Percentiles rank a stretch among this genome's conserved stretches.
These are phyloP conservation scores for Kodamaea hsintzibuensis DNA, from an alignment of 805 yeast genomes.

Conservation along the genomic window DNA sequence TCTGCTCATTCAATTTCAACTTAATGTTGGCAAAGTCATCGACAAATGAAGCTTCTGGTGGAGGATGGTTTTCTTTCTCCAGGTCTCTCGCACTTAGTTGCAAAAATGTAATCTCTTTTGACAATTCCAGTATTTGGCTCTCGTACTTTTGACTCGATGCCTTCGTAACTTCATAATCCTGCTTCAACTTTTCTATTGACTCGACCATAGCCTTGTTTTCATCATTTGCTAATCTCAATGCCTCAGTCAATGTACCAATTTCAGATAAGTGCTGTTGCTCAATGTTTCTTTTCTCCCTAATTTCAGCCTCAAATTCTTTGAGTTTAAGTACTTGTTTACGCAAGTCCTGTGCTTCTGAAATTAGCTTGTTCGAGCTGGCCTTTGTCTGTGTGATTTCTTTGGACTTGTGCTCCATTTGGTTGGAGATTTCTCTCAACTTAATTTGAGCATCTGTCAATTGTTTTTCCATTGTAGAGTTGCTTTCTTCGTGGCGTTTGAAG, in stretches of 20 bases:
- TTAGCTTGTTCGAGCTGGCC: constrained; percentile 13
- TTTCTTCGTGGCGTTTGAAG: constrained; percentile 13
- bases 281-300: constrained; percentile 3
- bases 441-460: constrained; percentile 17
- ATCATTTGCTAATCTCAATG: constrained; percentile 8
- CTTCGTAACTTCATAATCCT: constrained; percentile 16
- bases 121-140: constrained; percentile 26
- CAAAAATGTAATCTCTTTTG: constrained; percentile 22
- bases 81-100: constrained; percentile 11
- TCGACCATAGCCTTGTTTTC: constrained; percentile 8
- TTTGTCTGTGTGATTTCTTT: constrained; percentile 22
- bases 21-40: constrained; percentile 51
- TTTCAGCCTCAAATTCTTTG: constrained; percentile 10
- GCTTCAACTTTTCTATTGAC: constrained; percentile 21
- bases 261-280: constrained; percentile 13
- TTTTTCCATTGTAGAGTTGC: constrained; percentile 14
- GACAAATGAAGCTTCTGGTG: constrained; percentile 35
- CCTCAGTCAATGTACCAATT: constrained; percentile 12
- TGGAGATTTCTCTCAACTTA: constrained; percentile 14
- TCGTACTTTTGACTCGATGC: constrained; percentile 21
- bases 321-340: constrained; percentile 10
- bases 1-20: constrained; percentile 52
- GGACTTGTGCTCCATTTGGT: constrained; percentile 19
- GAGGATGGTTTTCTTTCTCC: constrained; percentile 42
- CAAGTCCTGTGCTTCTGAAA: constrained; percentile 13